Evolutionary conservation across 225 moss, liverwort and hornwort species (phyloP).

Genomic region (Marchantia paleacea): DNA sequence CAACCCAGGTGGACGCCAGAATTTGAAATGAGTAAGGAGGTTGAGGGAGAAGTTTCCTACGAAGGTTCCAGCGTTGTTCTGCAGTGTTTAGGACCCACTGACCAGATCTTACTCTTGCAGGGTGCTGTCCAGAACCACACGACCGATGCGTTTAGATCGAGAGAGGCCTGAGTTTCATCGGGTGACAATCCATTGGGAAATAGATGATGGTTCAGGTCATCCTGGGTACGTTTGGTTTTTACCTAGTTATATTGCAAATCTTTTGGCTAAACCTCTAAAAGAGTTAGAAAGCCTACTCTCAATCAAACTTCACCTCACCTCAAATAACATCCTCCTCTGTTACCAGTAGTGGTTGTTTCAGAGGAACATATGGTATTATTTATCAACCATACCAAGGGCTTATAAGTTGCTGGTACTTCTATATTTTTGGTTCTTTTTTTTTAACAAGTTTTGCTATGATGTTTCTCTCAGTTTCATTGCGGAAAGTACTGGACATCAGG

Average conservation of each 20-base stretch:
- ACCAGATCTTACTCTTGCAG: slow-evolving; percentile 32
- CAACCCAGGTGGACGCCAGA: not conserved
- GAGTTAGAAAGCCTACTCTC: no score
- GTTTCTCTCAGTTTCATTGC: slow-evolving; percentile 65
- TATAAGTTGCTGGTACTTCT: no score
- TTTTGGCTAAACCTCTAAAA: no score
- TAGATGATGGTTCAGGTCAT: slow-evolving; percentile 69
- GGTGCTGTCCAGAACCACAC: slow-evolving; percentile 66
- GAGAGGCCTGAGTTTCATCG: slow-evolving; percentile 74
- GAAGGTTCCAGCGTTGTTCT: not conserved
- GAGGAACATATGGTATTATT: no score
- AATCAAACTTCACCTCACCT: no score
- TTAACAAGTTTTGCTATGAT: not conserved
- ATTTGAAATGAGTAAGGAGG: not conserved
- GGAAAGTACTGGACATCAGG: slow-evolving; percentile 71
- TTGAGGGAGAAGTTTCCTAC: not conserved
- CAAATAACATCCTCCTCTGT: no score
- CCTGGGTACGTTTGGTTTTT: slow-evolving; percentile 50
- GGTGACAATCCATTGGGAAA: slow-evolving; percentile 68
- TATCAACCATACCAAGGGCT: no score
- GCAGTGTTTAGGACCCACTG: not conserved
- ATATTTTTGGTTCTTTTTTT: not conserved
- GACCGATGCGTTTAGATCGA: slow-evolving; percentile 63
- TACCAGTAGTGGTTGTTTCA: no score
- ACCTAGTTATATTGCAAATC: no score